A percentile compares a stretch with the other conserved stretches of the same genome.
These are phyloP conservation scores for Anastatica hierochuntica DNA, from an alignment of 345 rosid genomes.

Conservation along the genomic window DNA sequence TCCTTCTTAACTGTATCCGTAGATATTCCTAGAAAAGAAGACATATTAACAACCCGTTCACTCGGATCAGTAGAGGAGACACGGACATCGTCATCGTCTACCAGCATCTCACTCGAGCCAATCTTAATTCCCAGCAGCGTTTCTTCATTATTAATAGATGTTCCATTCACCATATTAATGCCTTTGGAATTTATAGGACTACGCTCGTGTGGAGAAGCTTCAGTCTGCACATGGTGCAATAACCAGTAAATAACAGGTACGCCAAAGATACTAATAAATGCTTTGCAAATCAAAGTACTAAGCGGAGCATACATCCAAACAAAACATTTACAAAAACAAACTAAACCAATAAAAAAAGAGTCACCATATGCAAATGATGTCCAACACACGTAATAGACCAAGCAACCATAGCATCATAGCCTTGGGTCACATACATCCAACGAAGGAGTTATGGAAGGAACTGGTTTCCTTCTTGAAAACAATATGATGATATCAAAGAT, in stretches of 20 bases:
- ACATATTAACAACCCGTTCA: conserved; percentile 24
- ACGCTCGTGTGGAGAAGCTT: conserved; percentile 36
- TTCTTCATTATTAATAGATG: conserved; percentile 32
- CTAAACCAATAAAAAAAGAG: neutral
- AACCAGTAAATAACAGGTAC: conserved; percentile 9
- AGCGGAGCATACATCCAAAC: neutral
- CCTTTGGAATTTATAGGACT: conserved; percentile 36
- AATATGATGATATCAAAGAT: neutral
- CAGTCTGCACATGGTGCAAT: conserved; percentile 38
- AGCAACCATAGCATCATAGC: conserved; percentile 1
- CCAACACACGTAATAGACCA: neutral
- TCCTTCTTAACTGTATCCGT: conserved; percentile 21
- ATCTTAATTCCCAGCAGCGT: conserved; percentile 26
- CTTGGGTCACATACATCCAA: conserved; percentile 6
- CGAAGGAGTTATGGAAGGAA: neutral
- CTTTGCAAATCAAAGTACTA: conserved; percentile 1
- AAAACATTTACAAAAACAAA: neutral
- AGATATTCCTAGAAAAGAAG: conserved; percentile 36
- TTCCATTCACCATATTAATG: conserved; percentile 24
- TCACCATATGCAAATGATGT: neutral
- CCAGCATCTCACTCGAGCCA: conserved; percentile 30
- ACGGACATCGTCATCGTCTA: conserved; percentile 21
- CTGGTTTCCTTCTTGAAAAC: neutral
- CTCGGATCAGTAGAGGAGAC: conserved; percentile 23
- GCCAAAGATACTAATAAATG: neutral